A percentile compares a stretch with the other conserved stretches of the same genome.
Conservation (phyloP, 352 stramenopile genomes). For the Pythium dissotocum region DNA sequence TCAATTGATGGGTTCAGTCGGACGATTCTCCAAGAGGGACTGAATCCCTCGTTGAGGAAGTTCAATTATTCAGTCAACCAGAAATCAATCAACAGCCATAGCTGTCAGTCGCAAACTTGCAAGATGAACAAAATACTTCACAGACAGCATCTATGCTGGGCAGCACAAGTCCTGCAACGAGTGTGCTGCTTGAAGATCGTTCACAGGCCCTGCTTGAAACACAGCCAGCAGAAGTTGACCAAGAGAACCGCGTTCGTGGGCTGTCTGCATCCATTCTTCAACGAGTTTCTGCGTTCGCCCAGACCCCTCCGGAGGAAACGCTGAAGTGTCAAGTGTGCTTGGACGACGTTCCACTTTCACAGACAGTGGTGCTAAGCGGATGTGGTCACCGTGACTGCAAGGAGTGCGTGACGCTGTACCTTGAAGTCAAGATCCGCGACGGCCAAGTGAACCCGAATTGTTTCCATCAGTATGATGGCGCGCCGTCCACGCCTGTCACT, state of each 20-base stretch:
- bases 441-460: constrained; percentile 71
- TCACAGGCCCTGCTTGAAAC: neutral
- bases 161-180: too few species aligned
- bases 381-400: constrained; percentile 65
- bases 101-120: too few species aligned
- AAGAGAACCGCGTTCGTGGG: neutral
- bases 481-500: neutral
- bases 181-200: neutral
- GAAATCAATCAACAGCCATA: too few species aligned
- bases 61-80: too few species aligned
- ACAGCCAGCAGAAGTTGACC: neutral
- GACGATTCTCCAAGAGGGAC: too few species aligned
- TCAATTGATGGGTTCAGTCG: too few species aligned
- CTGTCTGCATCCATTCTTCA: constrained; percentile 1
- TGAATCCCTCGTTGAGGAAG: too few species aligned
- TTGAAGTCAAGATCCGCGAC: constrained; percentile 65
- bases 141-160: neutral
- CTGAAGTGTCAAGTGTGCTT: constrained; percentile 75
- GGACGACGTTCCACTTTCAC: constrained; percentile 42
- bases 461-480: constrained; percentile 39
- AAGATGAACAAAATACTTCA: neutral
- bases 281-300: neutral
- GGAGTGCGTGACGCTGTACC: constrained; percentile 47
- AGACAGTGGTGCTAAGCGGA: constrained; percentile 37
- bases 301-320: constrained; percentile 31